phyloP scores from a whole-genome alignment of 495 filamentous ascomycete genomes.

The Neurospora sp. region DNA sequence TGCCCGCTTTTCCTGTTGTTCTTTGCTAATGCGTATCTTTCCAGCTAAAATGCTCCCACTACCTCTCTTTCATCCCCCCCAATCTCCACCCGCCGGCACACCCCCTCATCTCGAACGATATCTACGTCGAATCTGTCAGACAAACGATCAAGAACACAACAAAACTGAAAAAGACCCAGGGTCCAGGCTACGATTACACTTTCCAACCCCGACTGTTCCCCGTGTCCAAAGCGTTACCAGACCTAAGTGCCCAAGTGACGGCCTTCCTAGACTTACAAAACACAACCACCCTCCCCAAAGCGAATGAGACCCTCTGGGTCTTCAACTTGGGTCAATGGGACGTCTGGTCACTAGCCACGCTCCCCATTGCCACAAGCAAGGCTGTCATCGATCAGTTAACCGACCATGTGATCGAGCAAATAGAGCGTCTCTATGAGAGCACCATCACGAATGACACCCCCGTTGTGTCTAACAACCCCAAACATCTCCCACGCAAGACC shows the following conservation, averaged over 20 bases:
- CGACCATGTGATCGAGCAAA: constrained; percentile 26
- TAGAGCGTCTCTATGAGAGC: constrained; percentile 32
- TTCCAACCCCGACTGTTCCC: constrained; percentile 28
- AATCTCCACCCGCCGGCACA: constrained; percentile 10
- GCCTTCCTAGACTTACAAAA: constrained; percentile 24
- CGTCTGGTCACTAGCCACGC: constrained; percentile 32
- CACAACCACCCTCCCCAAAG: constrained; percentile 10
- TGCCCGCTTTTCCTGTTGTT: not conserved
- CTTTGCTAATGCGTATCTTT: constrained; percentile 16
- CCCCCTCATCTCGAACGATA: constrained; percentile 21
- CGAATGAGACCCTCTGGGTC: constrained; percentile 33
- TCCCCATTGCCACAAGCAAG: constrained; percentile 26
- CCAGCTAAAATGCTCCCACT: constrained; percentile 24
- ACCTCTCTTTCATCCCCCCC: constrained; percentile 23
- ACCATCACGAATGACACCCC: constrained; percentile 16
- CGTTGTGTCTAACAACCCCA: constrained; percentile 3
- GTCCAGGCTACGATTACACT: constrained; percentile 24
- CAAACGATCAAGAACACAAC: constrained; percentile 2
- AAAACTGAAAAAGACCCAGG: not conserved
- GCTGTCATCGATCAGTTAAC: constrained; percentile 19
- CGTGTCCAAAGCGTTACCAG: constrained; percentile 16
- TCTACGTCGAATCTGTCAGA: constrained; percentile 21
- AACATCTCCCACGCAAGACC: not conserved
- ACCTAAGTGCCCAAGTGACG: constrained; percentile 32
- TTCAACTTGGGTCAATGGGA: constrained; percentile 41